These are phyloP conservation scores for Daldinia sp. DNA, from an alignment of 2,329 filamentous ascomycete genomes.

Conservation along the genomic window DNA sequence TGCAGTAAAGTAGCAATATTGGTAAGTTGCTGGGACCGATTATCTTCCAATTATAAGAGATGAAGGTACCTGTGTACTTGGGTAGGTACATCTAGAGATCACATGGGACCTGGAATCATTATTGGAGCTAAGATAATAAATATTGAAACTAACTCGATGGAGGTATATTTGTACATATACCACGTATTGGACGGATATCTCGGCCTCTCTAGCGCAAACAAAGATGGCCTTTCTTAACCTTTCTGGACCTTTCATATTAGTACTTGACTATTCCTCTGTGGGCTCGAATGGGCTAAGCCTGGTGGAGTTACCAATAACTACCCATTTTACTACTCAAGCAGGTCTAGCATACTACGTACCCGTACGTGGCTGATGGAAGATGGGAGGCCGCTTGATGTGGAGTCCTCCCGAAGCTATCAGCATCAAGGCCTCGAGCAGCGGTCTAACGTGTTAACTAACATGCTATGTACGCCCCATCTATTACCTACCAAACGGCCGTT, in stretches of 20 bases:
- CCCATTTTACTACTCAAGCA: not conserved
- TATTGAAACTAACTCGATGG: too few relatives aligned
- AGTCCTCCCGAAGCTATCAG: conserved; percentile 1
- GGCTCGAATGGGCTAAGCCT: not conserved
- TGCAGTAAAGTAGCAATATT: conserved; percentile 1
- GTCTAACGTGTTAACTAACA: too few relatives aligned
- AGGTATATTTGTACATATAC: not conserved
- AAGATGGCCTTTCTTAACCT: not conserved
- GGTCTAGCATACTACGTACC: conserved; percentile 11
- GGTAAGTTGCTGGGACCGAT: not conserved
- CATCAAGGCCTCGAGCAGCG: not conserved
- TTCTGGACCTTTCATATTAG: not conserved
- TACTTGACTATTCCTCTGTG: not conserved
- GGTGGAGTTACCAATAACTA: not conserved
- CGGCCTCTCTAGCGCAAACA: conserved; percentile 14
- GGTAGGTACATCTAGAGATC: not conserved
- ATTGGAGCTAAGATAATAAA: too few relatives aligned
- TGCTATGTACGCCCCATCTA: not conserved
- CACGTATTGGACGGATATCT: conserved; percentile 27
- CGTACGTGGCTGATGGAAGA: conserved; percentile 31
- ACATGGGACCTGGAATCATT: not conserved
- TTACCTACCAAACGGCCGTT: not conserved
- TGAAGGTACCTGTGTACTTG: too few relatives aligned
- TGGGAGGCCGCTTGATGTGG: conserved; percentile 29
- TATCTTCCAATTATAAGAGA: conserved; percentile 2